A percentile compares a stretch with the other conserved stretches of the same genome.
Conservation (phyloP, 768 basidiomycete species). For the Suillus sp. region DNA sequence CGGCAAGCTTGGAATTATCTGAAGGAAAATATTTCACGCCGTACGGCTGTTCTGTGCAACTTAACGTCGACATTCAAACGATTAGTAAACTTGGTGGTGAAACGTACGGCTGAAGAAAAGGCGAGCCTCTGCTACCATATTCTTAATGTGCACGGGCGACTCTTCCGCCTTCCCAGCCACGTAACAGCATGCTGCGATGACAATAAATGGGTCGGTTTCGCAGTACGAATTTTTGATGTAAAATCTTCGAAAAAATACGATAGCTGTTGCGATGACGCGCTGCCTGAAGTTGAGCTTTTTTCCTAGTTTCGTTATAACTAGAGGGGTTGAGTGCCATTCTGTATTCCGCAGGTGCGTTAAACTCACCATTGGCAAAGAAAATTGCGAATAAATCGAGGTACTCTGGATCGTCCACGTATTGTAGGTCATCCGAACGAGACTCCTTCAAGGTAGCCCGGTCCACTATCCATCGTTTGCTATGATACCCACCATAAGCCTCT, state of each 20-base stretch:
- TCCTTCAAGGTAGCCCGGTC: constrained; percentile 55
- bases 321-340: too few relatives aligned
- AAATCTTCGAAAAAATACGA: constrained; percentile 94
- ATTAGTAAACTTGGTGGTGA: not conserved
- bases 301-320: not conserved
- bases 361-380: too few relatives aligned
- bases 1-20: constrained; percentile 88
- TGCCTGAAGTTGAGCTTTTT: constrained; percentile 80
- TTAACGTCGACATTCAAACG: not conserved
- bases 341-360: too few relatives aligned
- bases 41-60: constrained; percentile 60
- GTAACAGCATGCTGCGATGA: constrained; percentile 92
- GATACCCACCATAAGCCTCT: constrained; percentile 22
- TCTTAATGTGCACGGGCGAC: constrained; percentile 93
- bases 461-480: constrained; percentile 90
- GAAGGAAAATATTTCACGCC: constrained; percentile 78
- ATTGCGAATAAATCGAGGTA: constrained; percentile 25
- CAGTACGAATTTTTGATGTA: constrained; percentile 95
- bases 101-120: constrained; percentile 69
- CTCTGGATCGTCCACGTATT: constrained; percentile 79
- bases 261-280: constrained; percentile 91
- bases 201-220: constrained; percentile 94
- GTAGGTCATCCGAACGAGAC: constrained; percentile 55
- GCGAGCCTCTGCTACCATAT: constrained; percentile 82
- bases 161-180: constrained; percentile 98